Evolutionary conservation across 257 asterid species (phyloP), one percentile per base, ranked within the genome.

Genomic region (Cordia subcordata): DNA sequence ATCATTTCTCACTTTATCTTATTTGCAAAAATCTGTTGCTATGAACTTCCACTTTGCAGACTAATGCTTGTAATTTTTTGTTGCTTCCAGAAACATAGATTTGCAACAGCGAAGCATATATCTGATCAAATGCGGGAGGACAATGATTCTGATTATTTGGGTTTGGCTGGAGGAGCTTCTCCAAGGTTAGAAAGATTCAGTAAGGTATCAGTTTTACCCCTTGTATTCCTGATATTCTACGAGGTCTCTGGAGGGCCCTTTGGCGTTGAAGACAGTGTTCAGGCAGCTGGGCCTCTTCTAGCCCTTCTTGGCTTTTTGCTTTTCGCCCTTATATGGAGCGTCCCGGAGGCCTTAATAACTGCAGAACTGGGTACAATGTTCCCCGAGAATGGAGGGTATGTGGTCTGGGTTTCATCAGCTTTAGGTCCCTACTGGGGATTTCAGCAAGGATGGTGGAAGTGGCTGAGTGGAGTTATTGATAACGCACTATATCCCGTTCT

Each of bases 211-310:
- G 54, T 79, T 17, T 0, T 77, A 21, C 85, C 85, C 23, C 79
- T 82, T 1, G 77, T 80, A 40, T 82, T 82, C 51, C 72, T 82
- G 20, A 76, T 82, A 12, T 82, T 82, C 65, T 79, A 79, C 5
- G 83, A 79, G 72, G 88, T 82, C 17, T 82, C 88, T 5, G 85
- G 88, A 8, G 85, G 88, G 4, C 88, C 85, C 8, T 82, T 82
- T 66, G 88, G 85, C 22, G 78, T 82, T 38, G 85, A 82, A 60
- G 88, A 82, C 37, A 79, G 81, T 57, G 88, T 82, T 22, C 69
- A 73, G 61, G 88, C 85, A 42, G 83, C 78, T 10, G 88, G 88
- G 19, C 88, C 88, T 47, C 75, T 81, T 68, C 49, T 81, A 21
- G 82, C 88, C 33, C 67, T 82, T 50, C 44, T 77, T 62, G 85